phyloP scores from a whole-genome alignment of 768 basidiomycete species.

The Gloeopeniophorella convolvens region DNA sequence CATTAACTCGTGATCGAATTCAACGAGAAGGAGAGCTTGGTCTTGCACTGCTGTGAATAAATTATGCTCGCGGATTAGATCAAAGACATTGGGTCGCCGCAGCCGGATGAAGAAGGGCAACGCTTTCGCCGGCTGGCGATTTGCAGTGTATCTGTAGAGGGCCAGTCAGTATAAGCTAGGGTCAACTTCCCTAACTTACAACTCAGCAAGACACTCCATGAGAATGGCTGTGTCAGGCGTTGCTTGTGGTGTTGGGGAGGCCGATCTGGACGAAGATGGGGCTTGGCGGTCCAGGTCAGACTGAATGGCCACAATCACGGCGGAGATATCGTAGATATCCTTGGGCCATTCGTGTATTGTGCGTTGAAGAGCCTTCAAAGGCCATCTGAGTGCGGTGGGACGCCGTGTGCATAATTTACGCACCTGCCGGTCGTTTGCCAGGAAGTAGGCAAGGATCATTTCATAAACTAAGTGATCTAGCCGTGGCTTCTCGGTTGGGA shows the following conservation, averaged over 20 bases:
- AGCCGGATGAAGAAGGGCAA: constrained; percentile 85
- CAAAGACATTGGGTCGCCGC: constrained; percentile 84
- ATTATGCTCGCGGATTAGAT: constrained; percentile 89
- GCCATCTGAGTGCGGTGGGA: background rate
- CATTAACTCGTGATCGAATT: constrained; percentile 88
- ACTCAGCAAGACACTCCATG: constrained; percentile 92
- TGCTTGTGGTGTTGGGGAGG: constrained; percentile 26
- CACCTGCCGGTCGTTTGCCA: constrained; percentile 71
- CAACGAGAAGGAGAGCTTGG: constrained; percentile 85
- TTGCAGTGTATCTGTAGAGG: constrained; percentile 63
- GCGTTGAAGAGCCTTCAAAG: constrained; percentile 55
- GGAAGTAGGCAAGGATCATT: constrained; percentile 86
- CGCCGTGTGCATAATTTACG: constrained; percentile 11
- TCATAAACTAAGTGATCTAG: constrained; percentile 86
- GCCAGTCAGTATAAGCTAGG: constrained; percentile 5
- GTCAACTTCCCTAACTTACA: constrained; percentile 41
- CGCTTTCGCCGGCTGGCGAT: constrained; percentile 92
- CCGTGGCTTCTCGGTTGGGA: constrained; percentile 78
- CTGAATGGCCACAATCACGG: constrained; percentile 85
- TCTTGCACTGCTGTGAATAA: constrained; percentile 94
- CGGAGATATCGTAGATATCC: constrained; percentile 81
- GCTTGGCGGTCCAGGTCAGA: constrained; percentile 65
- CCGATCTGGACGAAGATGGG: constrained; percentile 39
- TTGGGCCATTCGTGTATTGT: constrained; percentile 87
- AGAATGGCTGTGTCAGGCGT: constrained; percentile 51